These are phyloP conservation scores for Eragrostis nindensis DNA, from an alignment of 176 grass and related monocot species.

Conservation along the genomic window DNA sequence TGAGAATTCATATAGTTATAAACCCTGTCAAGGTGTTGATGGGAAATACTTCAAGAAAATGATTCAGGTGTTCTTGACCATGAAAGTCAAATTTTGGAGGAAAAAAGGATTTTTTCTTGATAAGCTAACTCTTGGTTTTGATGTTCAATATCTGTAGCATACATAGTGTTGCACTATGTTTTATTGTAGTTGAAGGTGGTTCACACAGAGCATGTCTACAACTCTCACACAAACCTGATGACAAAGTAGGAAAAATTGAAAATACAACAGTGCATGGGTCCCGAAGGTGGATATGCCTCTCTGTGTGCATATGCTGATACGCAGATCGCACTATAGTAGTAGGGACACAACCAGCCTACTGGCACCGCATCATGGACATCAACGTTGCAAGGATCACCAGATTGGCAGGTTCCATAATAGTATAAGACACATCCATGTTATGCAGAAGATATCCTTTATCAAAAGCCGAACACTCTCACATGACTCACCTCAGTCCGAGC, in stretches of 20 bases:
- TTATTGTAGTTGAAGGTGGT: too few relatives aligned
- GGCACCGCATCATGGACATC: background rate
- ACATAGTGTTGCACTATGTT: background rate
- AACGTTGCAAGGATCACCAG: background rate
- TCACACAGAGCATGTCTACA: too few relatives aligned
- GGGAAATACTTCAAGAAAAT: background rate
- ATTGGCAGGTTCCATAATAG: background rate
- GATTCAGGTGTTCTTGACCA: background rate
- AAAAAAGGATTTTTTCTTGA: background rate
- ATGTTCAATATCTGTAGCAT: too few relatives aligned
- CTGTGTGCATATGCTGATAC: too few relatives aligned
- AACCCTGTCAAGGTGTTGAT: background rate
- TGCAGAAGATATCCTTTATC: background rate
- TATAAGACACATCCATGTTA: background rate
- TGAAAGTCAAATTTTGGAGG: background rate
- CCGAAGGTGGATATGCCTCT: too few relatives aligned
- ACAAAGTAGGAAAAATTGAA: too few relatives aligned
- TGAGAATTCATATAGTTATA: background rate
- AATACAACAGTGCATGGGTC: too few relatives aligned
- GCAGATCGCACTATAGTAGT: background rate
- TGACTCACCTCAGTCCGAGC: background rate
- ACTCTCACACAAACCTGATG: too few relatives aligned
- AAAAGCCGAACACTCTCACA: background rate
- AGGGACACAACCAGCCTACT: background rate
- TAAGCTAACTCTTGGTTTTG: too few relatives aligned